phyloP scores from a whole-genome alignment of 768 basidiomycete species.

The Hortiboletus campestris region DNA sequence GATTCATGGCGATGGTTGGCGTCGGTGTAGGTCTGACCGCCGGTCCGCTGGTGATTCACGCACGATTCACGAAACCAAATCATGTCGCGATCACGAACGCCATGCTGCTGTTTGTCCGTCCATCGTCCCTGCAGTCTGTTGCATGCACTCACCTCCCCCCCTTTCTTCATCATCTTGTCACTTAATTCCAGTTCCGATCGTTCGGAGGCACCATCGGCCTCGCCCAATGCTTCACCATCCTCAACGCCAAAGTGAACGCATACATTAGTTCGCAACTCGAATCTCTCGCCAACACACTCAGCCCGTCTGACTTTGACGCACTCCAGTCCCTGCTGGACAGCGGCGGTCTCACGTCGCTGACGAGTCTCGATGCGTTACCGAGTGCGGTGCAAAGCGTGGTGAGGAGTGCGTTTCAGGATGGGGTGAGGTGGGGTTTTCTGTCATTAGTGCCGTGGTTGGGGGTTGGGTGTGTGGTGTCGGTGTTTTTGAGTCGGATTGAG shows the following conservation, averaged over 20 bases:
- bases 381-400: conserved; percentile 34
- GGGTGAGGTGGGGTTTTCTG: conserved; percentile 43
- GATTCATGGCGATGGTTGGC: conserved; percentile 46
- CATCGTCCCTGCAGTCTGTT: neutral
- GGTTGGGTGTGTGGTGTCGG: conserved; percentile 32
- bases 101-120: conserved; percentile 44
- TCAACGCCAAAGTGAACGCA: conserved; percentile 41
- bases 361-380: conserved; percentile 39
- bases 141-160: neutral
- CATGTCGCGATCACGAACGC: conserved; percentile 44
- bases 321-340: conserved; percentile 26
- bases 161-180: too few relatives aligned
- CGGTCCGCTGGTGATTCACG: conserved; percentile 42
- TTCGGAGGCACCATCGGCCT: conserved; percentile 55
- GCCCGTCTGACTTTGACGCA: conserved; percentile 24
- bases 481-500: conserved; percentile 41
- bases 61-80: conserved; percentile 42
- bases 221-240: conserved; percentile 50
- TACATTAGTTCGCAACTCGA: conserved; percentile 27
- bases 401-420: conserved; percentile 41
- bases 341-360: conserved; percentile 33
- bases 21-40: conserved; percentile 42
- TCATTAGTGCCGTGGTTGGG: conserved; percentile 49
- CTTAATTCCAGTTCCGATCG: conserved; percentile 40
- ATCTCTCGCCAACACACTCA: conserved; percentile 29